Percentiles rank a stretch among this genome's conserved stretches.
Evolutionary conservation across 2,329 filamentous ascomycete species (phyloP).

Genomic region (Myriosclerotinia duriaeana): DNA sequence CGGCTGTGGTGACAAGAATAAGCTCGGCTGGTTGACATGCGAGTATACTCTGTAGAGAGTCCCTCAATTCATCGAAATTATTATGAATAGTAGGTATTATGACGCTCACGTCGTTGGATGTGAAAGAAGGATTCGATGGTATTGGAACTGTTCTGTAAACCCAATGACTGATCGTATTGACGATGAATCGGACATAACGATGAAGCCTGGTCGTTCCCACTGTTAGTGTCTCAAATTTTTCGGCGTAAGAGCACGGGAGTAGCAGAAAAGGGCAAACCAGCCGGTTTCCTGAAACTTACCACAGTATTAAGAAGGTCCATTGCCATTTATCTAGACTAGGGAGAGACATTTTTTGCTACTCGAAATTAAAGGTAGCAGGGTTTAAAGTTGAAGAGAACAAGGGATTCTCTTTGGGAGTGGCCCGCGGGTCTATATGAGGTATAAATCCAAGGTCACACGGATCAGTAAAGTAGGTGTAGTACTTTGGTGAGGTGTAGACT

Average conservation of each 20-base stretch:
- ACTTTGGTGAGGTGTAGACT: background rate
- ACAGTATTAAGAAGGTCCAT: slow-evolving; percentile 34
- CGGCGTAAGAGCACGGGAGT: slow-evolving; percentile 1
- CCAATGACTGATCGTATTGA: slow-evolving; percentile 86
- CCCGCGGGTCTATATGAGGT: slow-evolving; percentile 9
- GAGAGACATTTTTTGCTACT: slow-evolving; percentile 1
- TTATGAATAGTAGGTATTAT: slow-evolving; percentile 92
- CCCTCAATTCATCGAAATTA: slow-evolving; percentile 76
- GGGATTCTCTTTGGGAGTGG: background rate
- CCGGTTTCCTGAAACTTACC: slow-evolving; percentile 28
- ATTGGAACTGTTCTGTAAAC: slow-evolving; percentile 81
- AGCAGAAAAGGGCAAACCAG: background rate
- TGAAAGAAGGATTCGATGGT: slow-evolving; percentile 67
- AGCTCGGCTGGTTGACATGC: slow-evolving; percentile 68
- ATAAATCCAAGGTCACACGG: slow-evolving; percentile 8
- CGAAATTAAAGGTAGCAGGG: slow-evolving; percentile 13
- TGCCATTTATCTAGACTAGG: slow-evolving; percentile 30
- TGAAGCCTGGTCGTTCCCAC: slow-evolving; percentile 61
- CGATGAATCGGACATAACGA: slow-evolving; percentile 80
- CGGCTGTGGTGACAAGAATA: slow-evolving; percentile 82
- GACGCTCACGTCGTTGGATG: slow-evolving; percentile 82
- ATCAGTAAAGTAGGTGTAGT: background rate
- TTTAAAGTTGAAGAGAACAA: slow-evolving; percentile 17
- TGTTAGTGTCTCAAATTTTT: background rate
- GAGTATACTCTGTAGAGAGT: slow-evolving; percentile 76